Conservation (phyloP, 176 grass and related monocot species). For the Ensete glaucum region DNA sequence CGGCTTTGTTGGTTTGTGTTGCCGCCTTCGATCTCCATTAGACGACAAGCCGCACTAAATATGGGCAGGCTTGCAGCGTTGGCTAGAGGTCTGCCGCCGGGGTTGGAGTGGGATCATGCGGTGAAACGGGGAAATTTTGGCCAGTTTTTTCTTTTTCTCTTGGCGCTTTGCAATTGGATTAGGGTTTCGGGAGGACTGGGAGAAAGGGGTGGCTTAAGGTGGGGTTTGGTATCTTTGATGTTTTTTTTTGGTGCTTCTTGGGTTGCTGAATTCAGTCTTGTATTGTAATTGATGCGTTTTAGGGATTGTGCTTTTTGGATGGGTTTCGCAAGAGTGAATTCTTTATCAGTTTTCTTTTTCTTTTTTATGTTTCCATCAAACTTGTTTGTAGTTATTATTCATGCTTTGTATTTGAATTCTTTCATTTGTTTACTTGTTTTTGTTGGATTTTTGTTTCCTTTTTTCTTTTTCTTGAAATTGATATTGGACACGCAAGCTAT, state of each 20-base stretch:
- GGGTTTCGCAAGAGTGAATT: not conserved
- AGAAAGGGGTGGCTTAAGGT: not conserved
- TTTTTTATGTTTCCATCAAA: not conserved
- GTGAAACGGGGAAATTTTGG: not conserved
- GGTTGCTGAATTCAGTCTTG: not conserved
- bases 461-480: too few relatives aligned
- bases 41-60: constrained; percentile 3
- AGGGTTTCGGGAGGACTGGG: not conserved
- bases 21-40: not conserved
- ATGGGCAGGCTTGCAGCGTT: not conserved
- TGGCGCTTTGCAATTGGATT: not conserved
- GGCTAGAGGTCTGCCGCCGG: not conserved
- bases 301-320: not conserved
- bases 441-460: not conserved
- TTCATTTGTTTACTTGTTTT: not conserved
- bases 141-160: not conserved
- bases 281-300: not conserved
- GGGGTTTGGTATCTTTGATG: not conserved
- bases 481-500: too few relatives aligned
- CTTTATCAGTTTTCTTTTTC: too few relatives aligned
- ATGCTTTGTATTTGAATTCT: not conserved
- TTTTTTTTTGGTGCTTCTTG: not conserved
- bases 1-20: constrained; percentile 6
- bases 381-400: not conserved
- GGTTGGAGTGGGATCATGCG: too few relatives aligned